Evolutionary conservation across 768 basidiomycete genomes (phyloP).

Genomic region (Termitomyces sp.): DNA sequence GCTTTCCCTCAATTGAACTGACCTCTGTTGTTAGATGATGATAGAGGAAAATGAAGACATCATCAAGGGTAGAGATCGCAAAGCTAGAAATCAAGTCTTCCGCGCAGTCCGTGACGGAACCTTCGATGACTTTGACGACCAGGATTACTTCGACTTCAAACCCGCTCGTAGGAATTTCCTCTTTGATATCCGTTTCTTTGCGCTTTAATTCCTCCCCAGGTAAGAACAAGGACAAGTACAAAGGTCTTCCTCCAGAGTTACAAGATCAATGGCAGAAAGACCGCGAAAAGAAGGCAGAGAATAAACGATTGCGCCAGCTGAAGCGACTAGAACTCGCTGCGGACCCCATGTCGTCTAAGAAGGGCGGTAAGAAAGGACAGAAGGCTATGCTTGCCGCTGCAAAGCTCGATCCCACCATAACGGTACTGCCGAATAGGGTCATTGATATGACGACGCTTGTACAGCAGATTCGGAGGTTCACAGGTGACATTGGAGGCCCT

Average conservation of each 20-base stretch:
- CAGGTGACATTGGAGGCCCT: slow-evolving; percentile 47
- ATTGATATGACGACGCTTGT: slow-evolving; percentile 67
- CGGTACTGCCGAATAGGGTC: slow-evolving; percentile 43
- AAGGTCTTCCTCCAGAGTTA: slow-evolving; percentile 51
- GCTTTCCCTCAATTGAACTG: neutral
- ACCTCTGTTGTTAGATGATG: slow-evolving; percentile 38
- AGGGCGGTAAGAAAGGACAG: slow-evolving; percentile 62
- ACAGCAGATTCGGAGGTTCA: slow-evolving; percentile 65
- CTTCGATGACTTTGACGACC: slow-evolving; percentile 35
- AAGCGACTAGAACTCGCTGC: slow-evolving; percentile 51
- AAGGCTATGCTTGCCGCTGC: slow-evolving; percentile 64
- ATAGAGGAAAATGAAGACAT: slow-evolving; percentile 57
- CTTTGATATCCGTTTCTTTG: neutral
- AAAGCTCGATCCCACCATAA: slow-evolving; percentile 40
- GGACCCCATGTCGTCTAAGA: slow-evolving; percentile 59
- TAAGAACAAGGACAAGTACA: slow-evolving; percentile 49
- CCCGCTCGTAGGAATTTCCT: slow-evolving; percentile 45
- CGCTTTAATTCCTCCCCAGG: slow-evolving; percentile 17
- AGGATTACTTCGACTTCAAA: slow-evolving; percentile 17
- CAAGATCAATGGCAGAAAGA: slow-evolving; percentile 75
- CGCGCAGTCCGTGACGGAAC: slow-evolving; percentile 53
- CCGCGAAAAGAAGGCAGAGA: slow-evolving; percentile 75
- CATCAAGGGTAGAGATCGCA: slow-evolving; percentile 37
- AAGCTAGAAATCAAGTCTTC: slow-evolving; percentile 53
- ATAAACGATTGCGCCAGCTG: slow-evolving; percentile 57